Base-by-base conservation (phyloP, 192 early-diverging fungal species). In the Entomortierella chlamydospora region DNA sequence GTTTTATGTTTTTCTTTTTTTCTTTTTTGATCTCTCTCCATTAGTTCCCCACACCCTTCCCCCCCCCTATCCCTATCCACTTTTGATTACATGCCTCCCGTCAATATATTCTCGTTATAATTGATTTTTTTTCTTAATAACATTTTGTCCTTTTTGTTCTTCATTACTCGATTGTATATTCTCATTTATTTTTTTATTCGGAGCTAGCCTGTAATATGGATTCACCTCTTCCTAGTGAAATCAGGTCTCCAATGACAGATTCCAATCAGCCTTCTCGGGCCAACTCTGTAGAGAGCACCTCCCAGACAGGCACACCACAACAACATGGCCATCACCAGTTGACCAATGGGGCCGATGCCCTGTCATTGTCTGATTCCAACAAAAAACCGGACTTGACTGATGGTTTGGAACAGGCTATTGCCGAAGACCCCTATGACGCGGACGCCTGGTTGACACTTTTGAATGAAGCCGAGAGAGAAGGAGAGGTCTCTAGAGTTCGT, bases 381-480 rank as follows among this genome's bases (percentile, higher is more conserved):
- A 60, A 33, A 42, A 69, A 53, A 39, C 45, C 49, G 51, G 47
- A 59, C 20, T 8, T 54, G 18, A 25, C 45, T 5, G 62, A 43
- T 31, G 29, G 43, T 22, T 30, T 86, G 17, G 91, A 89, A 60
- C 82, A 82, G 47, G 86, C 85, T 33, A 84, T 86, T 61, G 82
- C 70, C 20, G 83, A 87, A 37, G 84, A 89, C 47, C 56, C 67
- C 13, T 87, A 87, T 70, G 90, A 95, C 68, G 71, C 86, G 13
- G 90, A 91, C 11, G 88, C 91, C 29, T 95, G 94, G 93, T 57
- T 78, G 28, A 80, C 77, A 1, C 65, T 95, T 28, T 78, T 96
- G 49, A 70, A 68, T 13, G 93, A 93, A 47, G 84, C 87, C 28
- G 85, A 89, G 37, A 63, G 81, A 34, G 79, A 77, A n/a, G 87